Evolutionary conservation across 495 filamentous ascomycete species (phyloP).

Genomic region (Lophiotrema nucula): DNA sequence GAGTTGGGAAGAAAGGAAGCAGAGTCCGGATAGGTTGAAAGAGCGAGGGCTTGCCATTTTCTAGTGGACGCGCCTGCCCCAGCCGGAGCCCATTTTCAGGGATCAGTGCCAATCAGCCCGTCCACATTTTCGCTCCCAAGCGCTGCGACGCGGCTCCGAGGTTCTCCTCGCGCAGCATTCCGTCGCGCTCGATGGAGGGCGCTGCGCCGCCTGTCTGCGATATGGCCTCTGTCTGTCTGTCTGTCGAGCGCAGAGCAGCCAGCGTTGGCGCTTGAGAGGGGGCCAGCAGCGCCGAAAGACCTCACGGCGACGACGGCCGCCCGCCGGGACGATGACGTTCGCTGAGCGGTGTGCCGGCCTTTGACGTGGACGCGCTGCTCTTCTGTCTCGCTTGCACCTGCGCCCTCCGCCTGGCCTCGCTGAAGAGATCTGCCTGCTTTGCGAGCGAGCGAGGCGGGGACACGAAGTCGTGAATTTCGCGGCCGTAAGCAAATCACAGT

Average conservation of each 20-base stretch:
- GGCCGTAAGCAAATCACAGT: conserved; percentile 21
- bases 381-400: conserved; percentile 6
- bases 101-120: not conserved
- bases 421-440: not conserved
- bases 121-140: not conserved
- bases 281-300: too few relatives aligned
- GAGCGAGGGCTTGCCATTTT: conserved; percentile 17
- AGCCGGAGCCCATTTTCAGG: not conserved
- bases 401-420: not conserved
- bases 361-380: not conserved
- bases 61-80: conserved; percentile 21
- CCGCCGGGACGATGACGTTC: not conserved
- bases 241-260: too few relatives aligned
- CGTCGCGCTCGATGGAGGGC: not conserved
- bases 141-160: not conserved
- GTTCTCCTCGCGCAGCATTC: not conserved
- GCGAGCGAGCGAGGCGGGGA: not conserved
- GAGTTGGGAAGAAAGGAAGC: conserved; percentile 5
- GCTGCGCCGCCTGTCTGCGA: not conserved
- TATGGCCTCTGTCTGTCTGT: too few relatives aligned
- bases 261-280: too few relatives aligned
- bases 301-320: too few relatives aligned
- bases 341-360: not conserved
- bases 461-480: not conserved
- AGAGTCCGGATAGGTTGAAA: conserved; percentile 14